These are phyloP conservation scores for Alopecurus myosuroides DNA, from an alignment of 176 grass and related monocot species.

Conservation along the genomic window DNA sequence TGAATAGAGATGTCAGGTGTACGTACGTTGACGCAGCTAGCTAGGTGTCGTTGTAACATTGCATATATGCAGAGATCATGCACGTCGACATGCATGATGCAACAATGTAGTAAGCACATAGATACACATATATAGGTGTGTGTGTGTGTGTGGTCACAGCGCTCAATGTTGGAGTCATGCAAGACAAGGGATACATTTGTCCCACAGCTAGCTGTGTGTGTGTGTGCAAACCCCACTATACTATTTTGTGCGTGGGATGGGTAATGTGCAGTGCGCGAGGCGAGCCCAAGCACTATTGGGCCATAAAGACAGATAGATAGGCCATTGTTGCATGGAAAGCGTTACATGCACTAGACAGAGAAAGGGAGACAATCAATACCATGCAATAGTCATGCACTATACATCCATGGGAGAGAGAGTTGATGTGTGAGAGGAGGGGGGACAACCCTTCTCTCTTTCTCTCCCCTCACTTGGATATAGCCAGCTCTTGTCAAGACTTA, in stretches of 20 bases:
- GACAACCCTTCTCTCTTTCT: conserved; percentile 22
- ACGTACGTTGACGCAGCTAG: conserved; percentile 33
- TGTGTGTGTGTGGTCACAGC: conserved; percentile 45
- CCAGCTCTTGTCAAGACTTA: not conserved
- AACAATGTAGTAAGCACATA: not conserved
- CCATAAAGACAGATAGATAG: conserved; percentile 62
- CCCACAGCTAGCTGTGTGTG: conserved; percentile 42
- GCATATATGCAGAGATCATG: not conserved
- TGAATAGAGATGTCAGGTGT: not conserved
- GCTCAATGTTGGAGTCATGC: conserved; percentile 64
- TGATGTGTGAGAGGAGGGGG: not conserved
- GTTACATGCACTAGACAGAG: conserved; percentile 38
- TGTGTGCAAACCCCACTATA: conserved; percentile 34
- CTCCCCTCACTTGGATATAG: not conserved
- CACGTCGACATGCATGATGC: not conserved
- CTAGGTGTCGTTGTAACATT: not conserved
- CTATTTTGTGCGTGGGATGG: conserved; percentile 35
- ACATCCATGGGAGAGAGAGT: conserved; percentile 16
- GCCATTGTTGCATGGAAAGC: conserved; percentile 53
- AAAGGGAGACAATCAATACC: conserved; percentile 21
- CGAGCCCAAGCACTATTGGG: conserved; percentile 51
- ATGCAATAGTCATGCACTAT: conserved; percentile 52
- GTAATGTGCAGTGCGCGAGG: conserved; percentile 30
- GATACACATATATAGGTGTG: conserved; percentile 4
- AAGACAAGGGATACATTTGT: conserved; percentile 87